Evolutionary conservation across 2,329 filamentous ascomycete species (phyloP).

Genomic region (Talaromyces sp.): DNA sequence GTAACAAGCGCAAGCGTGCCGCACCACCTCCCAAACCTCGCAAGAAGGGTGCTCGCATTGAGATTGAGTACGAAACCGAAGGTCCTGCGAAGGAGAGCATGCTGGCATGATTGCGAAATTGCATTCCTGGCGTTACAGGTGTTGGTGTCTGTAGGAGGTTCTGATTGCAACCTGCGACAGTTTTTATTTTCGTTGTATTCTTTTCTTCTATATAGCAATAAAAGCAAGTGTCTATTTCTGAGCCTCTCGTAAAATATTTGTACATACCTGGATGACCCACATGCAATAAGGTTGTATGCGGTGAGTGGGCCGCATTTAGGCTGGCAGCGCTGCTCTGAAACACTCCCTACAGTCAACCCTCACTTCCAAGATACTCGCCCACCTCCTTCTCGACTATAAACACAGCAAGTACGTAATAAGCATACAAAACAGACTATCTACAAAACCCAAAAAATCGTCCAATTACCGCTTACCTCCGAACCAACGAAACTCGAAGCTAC

Average conservation of each 20-base stretch:
- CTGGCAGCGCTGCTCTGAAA: conserved; percentile 3
- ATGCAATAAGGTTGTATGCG: conserved; percentile 3
- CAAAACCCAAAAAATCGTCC: too few relatives aligned
- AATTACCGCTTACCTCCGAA: not conserved
- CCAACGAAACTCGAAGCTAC: not conserved
- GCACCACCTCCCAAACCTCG: conserved; percentile 50
- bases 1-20: conserved; percentile 54
- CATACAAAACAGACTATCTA: not conserved
- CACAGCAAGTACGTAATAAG: not conserved
- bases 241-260: not conserved
- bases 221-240: conserved; percentile 10
- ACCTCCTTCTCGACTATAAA: not conserved
- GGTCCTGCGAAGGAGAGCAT: conserved; percentile 51
- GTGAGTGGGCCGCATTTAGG: conserved; percentile 4
- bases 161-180: conserved; percentile 2
- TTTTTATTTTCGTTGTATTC: not conserved
- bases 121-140: conserved; percentile 13
- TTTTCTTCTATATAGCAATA: conserved; percentile 5
- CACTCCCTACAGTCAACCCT: not conserved
- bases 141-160: conserved; percentile 1
- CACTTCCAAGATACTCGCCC: not conserved
- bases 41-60: conserved; percentile 61
- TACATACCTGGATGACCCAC: not conserved
- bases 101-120: conserved; percentile 32
- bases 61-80: conserved; percentile 77